A percentile compares a stretch with the other conserved stretches of the same genome.
Conservation (phyloP, 1,139 yeast genomes). For the Candida sanyaensis region DNA sequence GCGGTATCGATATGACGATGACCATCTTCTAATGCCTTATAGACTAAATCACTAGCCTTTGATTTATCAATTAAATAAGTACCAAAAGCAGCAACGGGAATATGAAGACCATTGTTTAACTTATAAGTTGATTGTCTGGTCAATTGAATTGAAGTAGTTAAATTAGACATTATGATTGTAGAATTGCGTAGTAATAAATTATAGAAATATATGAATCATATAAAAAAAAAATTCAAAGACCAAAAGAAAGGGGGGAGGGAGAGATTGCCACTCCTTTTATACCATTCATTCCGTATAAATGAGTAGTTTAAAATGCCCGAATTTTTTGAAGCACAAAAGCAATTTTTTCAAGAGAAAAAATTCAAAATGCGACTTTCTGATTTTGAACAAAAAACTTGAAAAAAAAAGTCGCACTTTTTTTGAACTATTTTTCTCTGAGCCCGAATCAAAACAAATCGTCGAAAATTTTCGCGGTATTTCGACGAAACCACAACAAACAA, state of each 20-base stretch:
- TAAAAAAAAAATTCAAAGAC: neutral
- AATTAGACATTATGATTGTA: conserved; percentile 9
- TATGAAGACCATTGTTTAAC: conserved; percentile 38
- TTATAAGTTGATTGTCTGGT: conserved; percentile 29
- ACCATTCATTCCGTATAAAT: neutral
- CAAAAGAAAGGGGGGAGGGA: neutral
- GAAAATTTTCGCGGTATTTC: too few relatives aligned
- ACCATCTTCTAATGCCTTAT: conserved; percentile 55
- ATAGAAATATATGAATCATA: neutral
- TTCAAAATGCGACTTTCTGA: too few relatives aligned
- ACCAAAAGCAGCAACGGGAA: conserved; percentile 46
- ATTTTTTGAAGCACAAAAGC: too few relatives aligned
- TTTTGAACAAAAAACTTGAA: too few relatives aligned
- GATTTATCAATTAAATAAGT: conserved; percentile 28
- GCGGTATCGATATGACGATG: conserved; percentile 60
- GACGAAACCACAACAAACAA: too few relatives aligned
- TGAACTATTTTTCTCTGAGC: too few relatives aligned
- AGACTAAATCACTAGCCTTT: conserved; percentile 30
- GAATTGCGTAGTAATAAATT: neutral
- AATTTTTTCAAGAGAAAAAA: too few relatives aligned
- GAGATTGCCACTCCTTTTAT: neutral
- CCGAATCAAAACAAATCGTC: too few relatives aligned
- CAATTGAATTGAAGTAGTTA: conserved; percentile 27
- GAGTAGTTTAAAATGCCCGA: too few relatives aligned
- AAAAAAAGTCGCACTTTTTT: too few relatives aligned